Evolutionary conservation across 768 basidiomycete genomes (phyloP), one percentile per base, ranked within the genome.

Genomic region (Leccinum variicolor): DNA sequence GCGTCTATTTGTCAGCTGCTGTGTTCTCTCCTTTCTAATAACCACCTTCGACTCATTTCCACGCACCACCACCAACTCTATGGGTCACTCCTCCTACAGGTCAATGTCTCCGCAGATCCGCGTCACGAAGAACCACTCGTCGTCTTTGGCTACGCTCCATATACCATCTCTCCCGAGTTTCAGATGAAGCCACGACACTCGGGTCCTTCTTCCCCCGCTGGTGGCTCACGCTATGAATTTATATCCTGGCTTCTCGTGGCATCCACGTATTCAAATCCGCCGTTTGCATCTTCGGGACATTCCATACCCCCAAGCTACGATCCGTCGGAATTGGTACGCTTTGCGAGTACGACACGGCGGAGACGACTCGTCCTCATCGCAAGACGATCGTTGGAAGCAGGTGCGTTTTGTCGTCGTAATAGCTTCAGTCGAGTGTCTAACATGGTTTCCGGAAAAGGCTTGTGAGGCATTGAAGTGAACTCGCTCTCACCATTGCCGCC

Each of bases 351-450:
- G 76, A 86, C 56, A 86, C 84, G 0, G 76, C 84, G n/a, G n/a
- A n/a, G 83, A 85, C 66, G 85, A 87, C 66, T 86, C 85, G 3
- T 68, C 67, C 7, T 85, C 84, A n/a, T n/a, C n/a, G n/a, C 3
- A 86, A n/a, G n/a, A n/a, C n/a, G 46, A 50, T 2, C 71, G 73
- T 10, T 87, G 86, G 86, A 50, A 60, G 14, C 81, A 84, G 74
- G 83, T 84, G 31, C 11, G 61, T 36, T 17, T 36, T 50, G 4
- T 14, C 8, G 10, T 14, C 14, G 6, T 46, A n/a, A 23, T 10
- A 10, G 17, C 10, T n/a, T n/a, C n/a, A n/a, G n/a, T n/a, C n/a
- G n/a, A n/a, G n/a, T 4, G 33, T 53, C 28, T 6, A 57, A 25
- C 26, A 29, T 33, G 28, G 3, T 33, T 36, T 34, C 50, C 11